Percentiles rank a stretch among this genome's conserved stretches.
phyloP scores from a whole-genome alignment of 1,284 basidiomycete species.

The Garcileccinum viscosum region DNA sequence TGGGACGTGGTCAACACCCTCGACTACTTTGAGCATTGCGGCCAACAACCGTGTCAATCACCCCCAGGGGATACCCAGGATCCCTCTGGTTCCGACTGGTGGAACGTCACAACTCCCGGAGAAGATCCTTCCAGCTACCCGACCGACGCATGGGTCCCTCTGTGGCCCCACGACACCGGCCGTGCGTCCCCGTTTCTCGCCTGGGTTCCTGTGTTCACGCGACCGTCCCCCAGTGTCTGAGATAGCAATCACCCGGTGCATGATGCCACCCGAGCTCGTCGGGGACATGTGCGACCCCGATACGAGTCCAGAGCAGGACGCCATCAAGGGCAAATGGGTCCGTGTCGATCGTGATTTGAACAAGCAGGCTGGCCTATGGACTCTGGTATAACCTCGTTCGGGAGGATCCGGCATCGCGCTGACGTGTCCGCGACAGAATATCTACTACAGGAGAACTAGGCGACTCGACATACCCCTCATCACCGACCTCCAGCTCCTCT shows the following conservation, averaged over 20 bases:
- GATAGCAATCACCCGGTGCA: constrained; percentile 75
- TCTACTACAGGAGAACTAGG: constrained; percentile 86
- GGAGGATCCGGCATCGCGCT: constrained; percentile 24
- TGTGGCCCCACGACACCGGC: constrained; percentile 83
- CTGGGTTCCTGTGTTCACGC: constrained; percentile 10
- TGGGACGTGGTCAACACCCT: constrained; percentile 69
- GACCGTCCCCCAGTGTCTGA: constrained; percentile 67
- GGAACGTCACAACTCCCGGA: constrained; percentile 58
- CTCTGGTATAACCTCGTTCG: constrained; percentile 48
- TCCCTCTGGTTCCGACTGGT: constrained; percentile 65
- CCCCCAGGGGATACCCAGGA: constrained; percentile 19
- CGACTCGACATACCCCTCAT: constrained; percentile 77
- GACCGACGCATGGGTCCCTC: constrained; percentile 81
- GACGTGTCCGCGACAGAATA: constrained; percentile 49
- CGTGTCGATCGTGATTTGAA: constrained; percentile 82
- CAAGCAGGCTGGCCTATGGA: constrained; percentile 65
- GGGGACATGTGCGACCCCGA: constrained; percentile 70
- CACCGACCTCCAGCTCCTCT: constrained; percentile 64
- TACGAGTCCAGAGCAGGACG: constrained; percentile 75
- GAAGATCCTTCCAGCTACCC: constrained; percentile 69
- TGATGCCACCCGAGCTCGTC: constrained; percentile 64
- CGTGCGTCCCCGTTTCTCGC: constrained; percentile 51
- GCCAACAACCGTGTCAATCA: background rate
- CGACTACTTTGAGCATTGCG: background rate
- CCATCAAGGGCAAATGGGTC: constrained; percentile 87